Evolutionary conservation across 192 early-diverging fungal genomes (phyloP).

Genomic region (Entomortierella chlamydospora): DNA sequence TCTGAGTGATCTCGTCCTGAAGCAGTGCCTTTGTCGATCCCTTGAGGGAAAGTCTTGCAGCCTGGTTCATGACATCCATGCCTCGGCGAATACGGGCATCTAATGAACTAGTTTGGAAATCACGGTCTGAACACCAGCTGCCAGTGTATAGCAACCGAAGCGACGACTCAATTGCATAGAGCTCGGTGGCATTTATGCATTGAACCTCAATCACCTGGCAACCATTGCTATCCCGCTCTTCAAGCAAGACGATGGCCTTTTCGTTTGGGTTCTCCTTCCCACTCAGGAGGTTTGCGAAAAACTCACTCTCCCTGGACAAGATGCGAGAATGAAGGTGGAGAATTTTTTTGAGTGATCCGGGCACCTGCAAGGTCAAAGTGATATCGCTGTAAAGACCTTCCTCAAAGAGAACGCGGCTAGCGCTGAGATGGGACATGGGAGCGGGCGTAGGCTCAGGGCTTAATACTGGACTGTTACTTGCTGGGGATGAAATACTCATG

Average conservation of each 20-base stretch:
- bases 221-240: conserved; percentile 22
- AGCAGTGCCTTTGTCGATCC: conserved; percentile 35
- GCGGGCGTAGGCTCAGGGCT: conserved; percentile 29
- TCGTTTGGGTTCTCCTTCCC: conserved; percentile 31
- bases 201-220: conserved; percentile 40
- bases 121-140: conserved; percentile 47
- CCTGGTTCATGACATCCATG: conserved; percentile 44
- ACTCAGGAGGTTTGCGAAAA: conserved; percentile 26
- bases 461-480: conserved; percentile 18
- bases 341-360: conserved; percentile 37
- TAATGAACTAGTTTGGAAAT: conserved; percentile 44
- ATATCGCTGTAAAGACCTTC: conserved; percentile 51
- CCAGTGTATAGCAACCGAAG: conserved; percentile 50
- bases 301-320: conserved; percentile 45
- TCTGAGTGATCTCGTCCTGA: conserved; percentile 47
- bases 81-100: conserved; percentile 48
- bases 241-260: conserved; percentile 25
- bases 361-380: conserved; percentile 27
- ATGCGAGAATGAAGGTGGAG: conserved; percentile 35
- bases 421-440: conserved; percentile 48
- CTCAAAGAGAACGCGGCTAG: conserved; percentile 49
- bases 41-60: conserved; percentile 23
- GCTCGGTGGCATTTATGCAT: conserved; percentile 33
- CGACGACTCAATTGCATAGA: conserved; percentile 42
- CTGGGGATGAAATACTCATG: conserved; percentile 31